phyloP scores from a whole-genome alignment of 2,329 filamentous ascomycete genomes.

The Raffaelea ambrosiae region DNA sequence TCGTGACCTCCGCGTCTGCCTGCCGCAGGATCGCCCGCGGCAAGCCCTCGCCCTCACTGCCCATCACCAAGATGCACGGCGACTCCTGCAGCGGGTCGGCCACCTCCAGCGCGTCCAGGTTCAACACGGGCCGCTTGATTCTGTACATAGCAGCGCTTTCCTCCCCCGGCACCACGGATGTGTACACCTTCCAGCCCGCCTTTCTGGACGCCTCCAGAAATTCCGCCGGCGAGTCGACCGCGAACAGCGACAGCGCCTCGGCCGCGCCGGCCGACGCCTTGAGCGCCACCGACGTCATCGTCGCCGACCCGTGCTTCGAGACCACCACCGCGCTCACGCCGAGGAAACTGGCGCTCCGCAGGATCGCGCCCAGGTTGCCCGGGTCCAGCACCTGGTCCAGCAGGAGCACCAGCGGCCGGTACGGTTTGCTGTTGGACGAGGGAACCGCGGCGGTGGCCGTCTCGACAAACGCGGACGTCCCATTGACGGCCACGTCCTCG shows the following conservation, averaged over 20 bases:
- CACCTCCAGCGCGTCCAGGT: conserved; percentile 39
- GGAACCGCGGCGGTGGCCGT: background rate
- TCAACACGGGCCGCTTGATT: conserved; percentile 27
- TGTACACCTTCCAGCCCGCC: conserved; percentile 77
- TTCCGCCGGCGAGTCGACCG: conserved; percentile 53
- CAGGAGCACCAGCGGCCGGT: conserved; percentile 54
- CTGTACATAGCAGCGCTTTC: too few relatives aligned
- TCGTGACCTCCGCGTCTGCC: conserved; percentile 58
- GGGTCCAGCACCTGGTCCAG: conserved; percentile 75
- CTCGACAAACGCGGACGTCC: conserved; percentile 44
- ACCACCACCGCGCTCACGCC: conserved; percentile 78
- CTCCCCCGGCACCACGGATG: conserved; percentile 50
- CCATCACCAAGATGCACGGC: conserved; percentile 74
- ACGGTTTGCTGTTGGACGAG: conserved; percentile 36
- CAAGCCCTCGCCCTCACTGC: conserved; percentile 72
- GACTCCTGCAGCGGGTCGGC: conserved; percentile 44
- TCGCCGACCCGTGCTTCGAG: conserved; percentile 63
- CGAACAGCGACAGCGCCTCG: conserved; percentile 69
- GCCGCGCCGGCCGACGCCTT: conserved; percentile 86
- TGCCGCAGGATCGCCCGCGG: conserved; percentile 53
- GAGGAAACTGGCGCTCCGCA: conserved; percentile 85
- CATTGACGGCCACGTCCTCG: conserved; percentile 70
- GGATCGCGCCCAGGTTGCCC: conserved; percentile 81
- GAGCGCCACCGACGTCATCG: conserved; percentile 66
- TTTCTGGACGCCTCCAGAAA: conserved; percentile 63